Evolutionary conservation across 495 filamentous ascomycete genomes (phyloP).

Genomic region (Xylaria nigripes): DNA sequence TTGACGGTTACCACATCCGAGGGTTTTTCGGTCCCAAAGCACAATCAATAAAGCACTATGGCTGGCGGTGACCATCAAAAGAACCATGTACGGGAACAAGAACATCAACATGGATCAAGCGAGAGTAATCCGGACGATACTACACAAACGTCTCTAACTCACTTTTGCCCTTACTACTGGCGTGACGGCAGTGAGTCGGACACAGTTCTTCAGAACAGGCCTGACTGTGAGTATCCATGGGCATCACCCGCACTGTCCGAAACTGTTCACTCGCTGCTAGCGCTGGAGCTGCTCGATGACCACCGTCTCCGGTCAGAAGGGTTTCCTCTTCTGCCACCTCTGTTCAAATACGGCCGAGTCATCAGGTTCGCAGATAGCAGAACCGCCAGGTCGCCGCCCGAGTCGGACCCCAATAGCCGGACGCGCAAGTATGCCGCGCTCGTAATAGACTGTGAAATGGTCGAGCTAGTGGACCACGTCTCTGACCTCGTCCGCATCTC

Average conservation of each 20-base stretch:
- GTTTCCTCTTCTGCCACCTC: not conserved
- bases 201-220: not conserved
- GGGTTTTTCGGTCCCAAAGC: not conserved
- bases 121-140: not conserved
- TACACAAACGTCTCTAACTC: not conserved
- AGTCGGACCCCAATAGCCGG: not conserved
- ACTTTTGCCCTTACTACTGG: not conserved
- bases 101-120: not conserved
- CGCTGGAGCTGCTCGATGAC: not conserved
- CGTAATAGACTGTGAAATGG: conserved; percentile 47
- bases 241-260: not conserved
- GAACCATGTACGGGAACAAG: too few species aligned
- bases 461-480: conserved; percentile 20
- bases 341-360: not conserved
- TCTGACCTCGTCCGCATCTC: conserved; percentile 37
- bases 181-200: not conserved
- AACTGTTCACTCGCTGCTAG: not conserved
- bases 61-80: not conserved
- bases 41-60: not conserved
- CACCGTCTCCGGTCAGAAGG: not conserved
- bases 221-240: not conserved
- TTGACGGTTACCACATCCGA: too few species aligned
- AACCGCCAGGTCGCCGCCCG: not conserved
- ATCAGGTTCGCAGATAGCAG: not conserved
- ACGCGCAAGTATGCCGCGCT: conserved; percentile 21